Percentiles rank a stretch among this genome's conserved stretches.
These are phyloP conservation scores for Chlorophyllum brunneum DNA, from an alignment of 768 basidiomycete genomes.

Conservation along the genomic window DNA sequence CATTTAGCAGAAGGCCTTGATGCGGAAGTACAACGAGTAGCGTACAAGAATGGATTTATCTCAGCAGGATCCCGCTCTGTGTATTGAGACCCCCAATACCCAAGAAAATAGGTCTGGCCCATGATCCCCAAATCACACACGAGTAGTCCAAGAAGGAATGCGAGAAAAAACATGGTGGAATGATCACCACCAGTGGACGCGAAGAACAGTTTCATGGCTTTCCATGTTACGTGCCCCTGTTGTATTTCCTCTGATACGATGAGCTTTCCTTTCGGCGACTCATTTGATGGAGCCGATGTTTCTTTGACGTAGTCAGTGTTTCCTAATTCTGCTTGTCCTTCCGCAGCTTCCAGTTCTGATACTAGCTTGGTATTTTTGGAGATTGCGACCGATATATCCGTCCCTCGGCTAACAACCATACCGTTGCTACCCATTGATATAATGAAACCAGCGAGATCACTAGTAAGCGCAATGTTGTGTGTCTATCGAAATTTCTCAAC, in stretches of 20 bases:
- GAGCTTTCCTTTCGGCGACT: constrained; percentile 43
- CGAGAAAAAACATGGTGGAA: constrained; percentile 26
- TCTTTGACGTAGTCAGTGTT: constrained; percentile 19
- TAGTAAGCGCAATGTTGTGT: constrained; percentile 49
- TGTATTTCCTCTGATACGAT: constrained; percentile 57
- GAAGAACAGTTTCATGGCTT: constrained; percentile 35
- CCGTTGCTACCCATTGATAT: constrained; percentile 56
- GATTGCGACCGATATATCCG: constrained; percentile 45
- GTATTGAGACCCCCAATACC: constrained; percentile 44
- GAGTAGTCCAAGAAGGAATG: constrained; percentile 21
- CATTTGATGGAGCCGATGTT: constrained; percentile 12
- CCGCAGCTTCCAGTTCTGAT: constrained; percentile 25
- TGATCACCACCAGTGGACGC: constrained; percentile 28
- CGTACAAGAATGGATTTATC: constrained; percentile 26
- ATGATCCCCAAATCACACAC: constrained; percentile 20
- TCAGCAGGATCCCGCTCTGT: constrained; percentile 16
- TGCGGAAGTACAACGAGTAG: constrained; percentile 31
- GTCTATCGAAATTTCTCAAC: constrained; percentile 30
- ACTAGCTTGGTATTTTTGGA: constrained; percentile 30
- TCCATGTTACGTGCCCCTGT: constrained; percentile 52
- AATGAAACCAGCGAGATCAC: constrained; percentile 52
- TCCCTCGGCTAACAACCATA: constrained; percentile 39
- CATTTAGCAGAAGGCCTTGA: constrained; percentile 14
- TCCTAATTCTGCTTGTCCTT: constrained; percentile 18
- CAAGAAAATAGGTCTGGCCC: constrained; percentile 36